A percentile compares a stretch with the other conserved stretches of the same genome.
These are phyloP conservation scores for Quercus berberidifolia DNA, from an alignment of 306 rosid genomes.

Conservation along the genomic window DNA sequence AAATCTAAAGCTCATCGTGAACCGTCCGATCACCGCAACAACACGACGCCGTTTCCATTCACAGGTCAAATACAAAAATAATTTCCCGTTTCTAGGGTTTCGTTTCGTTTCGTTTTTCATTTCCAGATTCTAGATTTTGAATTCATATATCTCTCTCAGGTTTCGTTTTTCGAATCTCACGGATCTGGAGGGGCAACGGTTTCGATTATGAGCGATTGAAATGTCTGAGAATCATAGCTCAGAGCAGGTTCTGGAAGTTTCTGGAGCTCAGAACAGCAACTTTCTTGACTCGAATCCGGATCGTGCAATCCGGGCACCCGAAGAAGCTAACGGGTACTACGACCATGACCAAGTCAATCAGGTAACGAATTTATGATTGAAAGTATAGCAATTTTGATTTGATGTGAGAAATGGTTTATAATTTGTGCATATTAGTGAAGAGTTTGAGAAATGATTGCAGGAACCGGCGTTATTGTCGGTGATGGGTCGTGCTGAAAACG, in stretches of 20 bases:
- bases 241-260: slow-evolving; percentile 19
- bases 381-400: no score
- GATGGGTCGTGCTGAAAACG: slow-evolving; percentile 23
- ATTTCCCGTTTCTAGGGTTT: slow-evolving; percentile 8
- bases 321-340: slow-evolving; percentile 17
- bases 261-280: slow-evolving; percentile 11
- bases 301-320: slow-evolving; percentile 7
- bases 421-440: not conserved
- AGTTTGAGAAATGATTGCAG: not conserved
- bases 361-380: no score
- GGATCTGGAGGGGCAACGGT: slow-evolving; percentile 25
- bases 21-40: not conserved
- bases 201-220: slow-evolving; percentile 40
- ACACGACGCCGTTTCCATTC: not conserved
- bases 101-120: not conserved
- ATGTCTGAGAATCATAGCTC: slow-evolving; percentile 58
- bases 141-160: not conserved
- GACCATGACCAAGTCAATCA: not conserved
- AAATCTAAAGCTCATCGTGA: not conserved
- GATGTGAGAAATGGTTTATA: no score
- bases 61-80: not conserved
- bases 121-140: not conserved
- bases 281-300: slow-evolving; percentile 12
- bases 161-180: not conserved
- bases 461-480: slow-evolving; percentile 1